Evolutionary conservation across 192 early-diverging fungal genomes (phyloP).

Genomic region (Entophlyctis luteolus): DNA sequence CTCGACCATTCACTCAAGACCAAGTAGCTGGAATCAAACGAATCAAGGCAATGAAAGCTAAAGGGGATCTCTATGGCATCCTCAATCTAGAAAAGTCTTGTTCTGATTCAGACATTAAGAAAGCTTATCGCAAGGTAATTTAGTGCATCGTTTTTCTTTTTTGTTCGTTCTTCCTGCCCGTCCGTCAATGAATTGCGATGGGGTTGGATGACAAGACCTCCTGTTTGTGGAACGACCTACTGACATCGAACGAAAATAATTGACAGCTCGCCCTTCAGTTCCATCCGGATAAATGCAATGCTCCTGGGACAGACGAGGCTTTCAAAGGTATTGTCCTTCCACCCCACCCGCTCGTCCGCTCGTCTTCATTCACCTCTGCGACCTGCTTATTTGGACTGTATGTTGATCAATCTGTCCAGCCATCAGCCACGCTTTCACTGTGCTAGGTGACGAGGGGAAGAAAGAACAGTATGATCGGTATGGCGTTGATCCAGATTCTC

Average conservation of each 20-base stretch:
- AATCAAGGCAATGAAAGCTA: slow-evolving; percentile 66
- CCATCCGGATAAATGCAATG: slow-evolving; percentile 94
- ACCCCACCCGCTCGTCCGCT: background rate
- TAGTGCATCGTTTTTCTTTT: background rate
- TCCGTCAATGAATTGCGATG: background rate
- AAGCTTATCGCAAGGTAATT: slow-evolving; percentile 81
- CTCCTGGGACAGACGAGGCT: slow-evolving; percentile 92
- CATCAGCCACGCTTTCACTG: slow-evolving; percentile 86
- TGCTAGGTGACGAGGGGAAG: slow-evolving; percentile 83
- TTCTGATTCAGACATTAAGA: slow-evolving; percentile 71
- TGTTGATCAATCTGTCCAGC: no score
- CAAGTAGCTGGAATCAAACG: slow-evolving; percentile 64
- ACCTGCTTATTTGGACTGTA: no score
- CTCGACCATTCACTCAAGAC: slow-evolving; percentile 8
- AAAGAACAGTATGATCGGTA: slow-evolving; percentile 78
- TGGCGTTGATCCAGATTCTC: slow-evolving; percentile 68
- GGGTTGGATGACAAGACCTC: no score
- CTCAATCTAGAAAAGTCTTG: slow-evolving; percentile 58
- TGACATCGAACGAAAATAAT: no score
- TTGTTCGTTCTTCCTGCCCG: background rate
- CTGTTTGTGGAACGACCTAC: no score
- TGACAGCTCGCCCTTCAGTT: slow-evolving; percentile 78
- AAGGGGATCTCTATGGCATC: slow-evolving; percentile 70
- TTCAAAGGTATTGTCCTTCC: slow-evolving; percentile 64
- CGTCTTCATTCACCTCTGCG: background rate